Evolutionary conservation across 2,329 filamentous ascomycete species (phyloP).

Genomic region (Fusarium sp.): DNA sequence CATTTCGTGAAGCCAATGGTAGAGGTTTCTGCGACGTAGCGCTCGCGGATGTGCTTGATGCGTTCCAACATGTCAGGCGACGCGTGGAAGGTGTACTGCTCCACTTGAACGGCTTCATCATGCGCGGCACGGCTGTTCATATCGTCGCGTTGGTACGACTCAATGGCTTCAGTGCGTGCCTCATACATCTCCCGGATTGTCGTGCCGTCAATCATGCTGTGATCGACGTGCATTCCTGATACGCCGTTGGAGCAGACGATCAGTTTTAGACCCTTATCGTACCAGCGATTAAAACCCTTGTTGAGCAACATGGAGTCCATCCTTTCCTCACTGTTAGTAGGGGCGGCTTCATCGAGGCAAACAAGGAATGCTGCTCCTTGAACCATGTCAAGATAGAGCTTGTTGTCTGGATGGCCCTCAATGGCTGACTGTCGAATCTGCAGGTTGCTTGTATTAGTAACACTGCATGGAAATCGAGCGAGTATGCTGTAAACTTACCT

Average conservation of each 20-base stretch:
- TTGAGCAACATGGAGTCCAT: slow-evolving; percentile 31
- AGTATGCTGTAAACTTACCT: slow-evolving; percentile 17
- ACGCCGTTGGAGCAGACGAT: slow-evolving; percentile 32
- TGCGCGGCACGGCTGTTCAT: not conserved
- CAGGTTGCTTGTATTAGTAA: not conserved
- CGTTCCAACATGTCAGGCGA: not conserved
- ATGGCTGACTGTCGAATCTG: slow-evolving; percentile 30
- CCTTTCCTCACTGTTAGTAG: slow-evolving; percentile 19
- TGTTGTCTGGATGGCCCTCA: slow-evolving; percentile 12
- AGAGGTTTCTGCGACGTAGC: not conserved
- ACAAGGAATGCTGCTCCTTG: slow-evolving; percentile 32
- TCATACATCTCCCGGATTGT: not conserved
- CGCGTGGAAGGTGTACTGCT: not conserved
- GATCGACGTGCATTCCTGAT: slow-evolving; percentile 34
- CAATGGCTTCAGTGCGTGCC: not conserved
- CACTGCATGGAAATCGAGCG: not conserved
- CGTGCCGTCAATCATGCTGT: slow-evolving; percentile 31
- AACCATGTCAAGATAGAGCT: slow-evolving; percentile 27
- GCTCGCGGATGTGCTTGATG: not conserved
- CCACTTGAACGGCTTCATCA: not conserved
- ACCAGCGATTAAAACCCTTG: slow-evolving; percentile 34
- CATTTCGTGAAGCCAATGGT: not conserved
- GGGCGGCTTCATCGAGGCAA: slow-evolving; percentile 31
- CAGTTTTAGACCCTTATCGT: slow-evolving; percentile 31
- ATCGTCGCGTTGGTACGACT: not conserved